Conservation (phyloP, 2,329 filamentous ascomycete species). For the Lachnellula arida region DNA sequence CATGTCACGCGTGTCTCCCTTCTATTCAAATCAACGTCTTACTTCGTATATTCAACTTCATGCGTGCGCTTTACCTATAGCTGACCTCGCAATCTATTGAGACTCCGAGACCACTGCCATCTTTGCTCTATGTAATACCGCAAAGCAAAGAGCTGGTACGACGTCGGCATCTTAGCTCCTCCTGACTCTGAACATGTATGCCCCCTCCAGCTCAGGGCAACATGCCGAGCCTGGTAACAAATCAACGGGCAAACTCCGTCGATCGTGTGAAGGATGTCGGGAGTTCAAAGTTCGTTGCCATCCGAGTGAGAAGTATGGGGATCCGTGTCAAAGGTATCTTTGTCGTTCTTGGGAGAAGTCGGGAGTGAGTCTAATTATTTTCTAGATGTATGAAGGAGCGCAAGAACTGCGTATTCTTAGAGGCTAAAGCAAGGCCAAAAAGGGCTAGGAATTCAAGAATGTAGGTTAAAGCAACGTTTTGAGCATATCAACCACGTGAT, state of each 20-base stretch:
- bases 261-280: conserved; percentile 48
- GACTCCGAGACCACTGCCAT: not conserved
- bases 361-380: not conserved
- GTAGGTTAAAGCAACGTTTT: conserved; percentile 31
- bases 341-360: not conserved
- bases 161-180: not conserved
- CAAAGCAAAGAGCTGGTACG: too few species aligned
- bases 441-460: conserved; percentile 39
- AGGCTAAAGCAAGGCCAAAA: conserved; percentile 43
- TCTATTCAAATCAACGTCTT: not conserved
- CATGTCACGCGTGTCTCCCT: not conserved
- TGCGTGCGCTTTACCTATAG: not conserved
- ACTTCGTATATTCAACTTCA: not conserved
- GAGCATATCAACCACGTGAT: not conserved
- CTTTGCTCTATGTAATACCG: too few species aligned
- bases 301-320: conserved; percentile 39
- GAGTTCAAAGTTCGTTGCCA: conserved; percentile 49
- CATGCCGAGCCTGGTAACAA: not conserved
- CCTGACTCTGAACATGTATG: not conserved
- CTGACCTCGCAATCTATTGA: not conserved
- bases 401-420: conserved; percentile 39
- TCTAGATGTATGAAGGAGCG: conserved; percentile 2
- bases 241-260: not conserved
- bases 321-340: conserved; percentile 48
- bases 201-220: not conserved